A percentile compares a stretch with the other conserved stretches of the same genome.
Evolutionary conservation across 2,329 filamentous ascomycete species (phyloP).

Genomic region (Domatiomyces catenatus): DNA sequence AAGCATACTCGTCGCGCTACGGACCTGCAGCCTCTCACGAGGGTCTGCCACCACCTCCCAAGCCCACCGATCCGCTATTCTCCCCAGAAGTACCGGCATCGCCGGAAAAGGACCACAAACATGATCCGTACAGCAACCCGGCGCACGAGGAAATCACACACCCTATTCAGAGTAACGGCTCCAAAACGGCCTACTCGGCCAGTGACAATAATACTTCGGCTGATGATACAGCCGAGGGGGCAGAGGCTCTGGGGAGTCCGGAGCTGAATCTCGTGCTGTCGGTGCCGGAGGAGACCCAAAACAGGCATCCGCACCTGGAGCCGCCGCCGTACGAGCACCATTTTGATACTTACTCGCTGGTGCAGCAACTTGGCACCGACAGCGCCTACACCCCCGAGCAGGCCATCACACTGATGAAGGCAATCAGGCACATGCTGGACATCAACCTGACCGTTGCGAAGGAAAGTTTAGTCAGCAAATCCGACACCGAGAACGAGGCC

Average conservation of each 20-base stretch:
- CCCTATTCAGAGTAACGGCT: slow-evolving; percentile 17
- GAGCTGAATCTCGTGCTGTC: slow-evolving; percentile 28
- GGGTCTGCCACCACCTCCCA: slow-evolving; percentile 23
- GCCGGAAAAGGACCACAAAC: slow-evolving; percentile 8
- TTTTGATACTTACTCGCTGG: slow-evolving; percentile 86
- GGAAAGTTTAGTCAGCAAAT: slow-evolving; percentile 69
- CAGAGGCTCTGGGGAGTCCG: slow-evolving; percentile 9
- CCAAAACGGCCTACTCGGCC: neutral
- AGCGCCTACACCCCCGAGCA: slow-evolving; percentile 56
- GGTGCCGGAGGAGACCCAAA: slow-evolving; percentile 20
- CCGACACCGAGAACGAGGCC: slow-evolving; percentile 83
- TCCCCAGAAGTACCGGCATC: slow-evolving; percentile 6
- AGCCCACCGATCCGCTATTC: slow-evolving; percentile 16
- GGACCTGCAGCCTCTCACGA: slow-evolving; percentile 30
- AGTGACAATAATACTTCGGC: neutral
- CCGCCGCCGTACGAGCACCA: slow-evolving; percentile 79
- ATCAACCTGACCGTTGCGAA: slow-evolving; percentile 70
- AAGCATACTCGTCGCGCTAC: slow-evolving; percentile 30
- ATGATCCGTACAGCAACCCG: slow-evolving; percentile 6
- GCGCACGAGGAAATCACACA: slow-evolving; percentile 8
- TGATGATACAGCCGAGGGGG: neutral
- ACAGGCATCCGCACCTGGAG: slow-evolving; percentile 32
- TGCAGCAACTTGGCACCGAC: slow-evolving; percentile 57
- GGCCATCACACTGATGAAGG: slow-evolving; percentile 82
- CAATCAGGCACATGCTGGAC: slow-evolving; percentile 59